A percentile compares a stretch with the other conserved stretches of the same genome.
Evolutionary conservation across 108 stramenopile genomes (phyloP).

Genomic region (Hondaea fermentalgiana): DNA sequence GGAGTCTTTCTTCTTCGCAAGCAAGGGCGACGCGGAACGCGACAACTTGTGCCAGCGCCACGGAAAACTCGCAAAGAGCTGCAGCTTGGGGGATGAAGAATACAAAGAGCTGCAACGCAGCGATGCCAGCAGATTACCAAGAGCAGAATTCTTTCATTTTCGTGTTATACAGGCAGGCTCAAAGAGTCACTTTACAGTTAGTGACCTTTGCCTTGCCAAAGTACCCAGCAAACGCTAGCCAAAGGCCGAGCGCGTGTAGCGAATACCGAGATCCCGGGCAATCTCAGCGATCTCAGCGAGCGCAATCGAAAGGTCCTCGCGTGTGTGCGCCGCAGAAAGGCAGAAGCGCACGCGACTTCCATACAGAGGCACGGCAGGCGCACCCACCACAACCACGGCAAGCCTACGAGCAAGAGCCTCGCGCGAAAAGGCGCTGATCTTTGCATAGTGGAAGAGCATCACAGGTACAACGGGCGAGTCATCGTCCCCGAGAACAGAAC

Average conservation of each 20-base stretch:
- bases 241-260: neutral
- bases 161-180: no score
- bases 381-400: conserved; percentile 96
- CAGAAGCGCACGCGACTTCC: conserved; percentile 84
- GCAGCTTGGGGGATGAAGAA: no score
- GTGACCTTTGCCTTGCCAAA: no score
- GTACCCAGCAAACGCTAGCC: neutral
- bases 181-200: no score
- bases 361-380: conserved; percentile 85
- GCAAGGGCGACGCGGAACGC: no score
- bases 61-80: no score
- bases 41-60: no score
- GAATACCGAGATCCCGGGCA: neutral
- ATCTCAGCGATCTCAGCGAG: conserved; percentile 79
- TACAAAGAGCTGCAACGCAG: no score
- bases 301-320: conserved; percentile 75
- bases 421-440: conserved; percentile 93
- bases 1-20: no score
- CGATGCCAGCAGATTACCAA: no score
- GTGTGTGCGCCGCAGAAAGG: conserved; percentile 89
- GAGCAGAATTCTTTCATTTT: no score
- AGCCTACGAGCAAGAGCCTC: conserved; percentile 86
- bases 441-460: conserved; percentile 91
- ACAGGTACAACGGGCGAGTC: conserved; percentile 95
- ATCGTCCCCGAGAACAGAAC: conserved; percentile 85